phyloP scores from a whole-genome alignment of 2,329 filamentous ascomycete species.

The Hirsutella minnesotensis region DNA sequence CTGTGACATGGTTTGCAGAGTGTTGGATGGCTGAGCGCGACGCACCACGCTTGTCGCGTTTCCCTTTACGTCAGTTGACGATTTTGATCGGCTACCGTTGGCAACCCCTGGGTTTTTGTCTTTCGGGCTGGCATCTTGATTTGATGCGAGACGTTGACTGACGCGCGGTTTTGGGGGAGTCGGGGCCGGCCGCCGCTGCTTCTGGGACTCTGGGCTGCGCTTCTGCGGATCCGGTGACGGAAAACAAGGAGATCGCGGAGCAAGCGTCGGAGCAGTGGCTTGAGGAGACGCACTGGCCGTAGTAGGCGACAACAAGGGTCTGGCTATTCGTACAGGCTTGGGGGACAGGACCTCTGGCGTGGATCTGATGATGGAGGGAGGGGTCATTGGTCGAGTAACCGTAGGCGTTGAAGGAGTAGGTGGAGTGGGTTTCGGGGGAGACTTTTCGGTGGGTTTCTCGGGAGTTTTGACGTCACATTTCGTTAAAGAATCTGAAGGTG shows the following conservation, averaged over 20 bases:
- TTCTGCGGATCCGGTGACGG: slow-evolving; percentile 18
- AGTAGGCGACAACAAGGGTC: slow-evolving; percentile 15
- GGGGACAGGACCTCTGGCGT: slow-evolving; percentile 17
- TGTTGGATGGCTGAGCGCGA: not conserved
- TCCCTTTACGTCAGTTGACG: not conserved
- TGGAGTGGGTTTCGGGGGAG: too few species aligned
- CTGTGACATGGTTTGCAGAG: not conserved
- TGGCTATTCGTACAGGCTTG: slow-evolving; percentile 19
- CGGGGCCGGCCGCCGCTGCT: slow-evolving; percentile 15
- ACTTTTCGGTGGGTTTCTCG: too few species aligned
- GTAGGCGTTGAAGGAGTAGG: too few species aligned
- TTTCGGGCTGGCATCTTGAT: not conserved
- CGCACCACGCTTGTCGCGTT: too few species aligned
- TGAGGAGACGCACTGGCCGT: slow-evolving; percentile 6
- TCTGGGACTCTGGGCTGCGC: slow-evolving; percentile 8
- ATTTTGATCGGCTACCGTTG: not conserved
- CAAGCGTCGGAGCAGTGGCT: slow-evolving; percentile 10
- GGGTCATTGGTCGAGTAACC: slow-evolving; percentile 6
- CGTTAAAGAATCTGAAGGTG: not conserved
- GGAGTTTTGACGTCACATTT: not conserved
- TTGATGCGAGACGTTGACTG: slow-evolving; percentile 8
- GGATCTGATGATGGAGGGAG: slow-evolving; percentile 7
- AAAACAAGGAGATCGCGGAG: slow-evolving; percentile 7
- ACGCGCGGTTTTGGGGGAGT: slow-evolving; percentile 24
- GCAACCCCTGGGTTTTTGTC: not conserved